Percentiles rank a stretch among this genome's conserved stretches.
These are phyloP conservation scores for Annulohypoxylon stygium DNA, from an alignment of 495 filamentous ascomycete species.

Conservation along the genomic window DNA sequence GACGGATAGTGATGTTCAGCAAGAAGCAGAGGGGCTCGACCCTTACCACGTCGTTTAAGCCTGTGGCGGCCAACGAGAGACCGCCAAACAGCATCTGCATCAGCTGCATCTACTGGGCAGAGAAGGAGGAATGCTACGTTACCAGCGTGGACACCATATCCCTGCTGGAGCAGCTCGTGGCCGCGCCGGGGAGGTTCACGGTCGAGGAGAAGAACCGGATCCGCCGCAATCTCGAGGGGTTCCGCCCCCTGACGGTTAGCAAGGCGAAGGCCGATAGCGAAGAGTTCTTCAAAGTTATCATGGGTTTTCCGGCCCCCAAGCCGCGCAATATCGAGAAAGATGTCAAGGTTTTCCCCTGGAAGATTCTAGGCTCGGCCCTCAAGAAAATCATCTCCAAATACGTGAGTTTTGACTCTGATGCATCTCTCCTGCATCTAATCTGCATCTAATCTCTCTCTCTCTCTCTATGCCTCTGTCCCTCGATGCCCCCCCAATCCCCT, in stretches of 20 bases:
- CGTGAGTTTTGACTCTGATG: slow-evolving; percentile 41
- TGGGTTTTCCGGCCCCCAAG: slow-evolving; percentile 96
- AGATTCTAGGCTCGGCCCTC: slow-evolving; percentile 80
- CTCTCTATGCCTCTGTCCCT: too few species aligned
- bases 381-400: slow-evolving; percentile 99
- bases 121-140: slow-evolving; percentile 88
- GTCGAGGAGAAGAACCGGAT: slow-evolving; percentile 99
- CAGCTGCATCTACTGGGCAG: slow-evolving; percentile 94
- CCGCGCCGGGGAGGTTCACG: slow-evolving; percentile 76
- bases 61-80: slow-evolving; percentile 76
- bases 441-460: neutral
- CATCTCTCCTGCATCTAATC: neutral
- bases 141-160: slow-evolving; percentile 98
- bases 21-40: slow-evolving; percentile 82
- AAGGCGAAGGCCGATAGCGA: slow-evolving; percentile 92
- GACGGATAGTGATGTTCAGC: slow-evolving; percentile 87
- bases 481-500: too few species aligned
- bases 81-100: slow-evolving; percentile 83
- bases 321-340: slow-evolving; percentile 98
- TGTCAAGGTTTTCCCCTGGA: slow-evolving; percentile 98
- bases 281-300: slow-evolving; percentile 98
- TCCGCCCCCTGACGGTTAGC: slow-evolving; percentile 88
- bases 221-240: slow-evolving; percentile 92
- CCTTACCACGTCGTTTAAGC: slow-evolving; percentile 77
- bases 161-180: slow-evolving; percentile 88